Conservation (phyloP, 2,329 filamentous ascomycete species). For the Aspergillus eucalypticola region DNA sequence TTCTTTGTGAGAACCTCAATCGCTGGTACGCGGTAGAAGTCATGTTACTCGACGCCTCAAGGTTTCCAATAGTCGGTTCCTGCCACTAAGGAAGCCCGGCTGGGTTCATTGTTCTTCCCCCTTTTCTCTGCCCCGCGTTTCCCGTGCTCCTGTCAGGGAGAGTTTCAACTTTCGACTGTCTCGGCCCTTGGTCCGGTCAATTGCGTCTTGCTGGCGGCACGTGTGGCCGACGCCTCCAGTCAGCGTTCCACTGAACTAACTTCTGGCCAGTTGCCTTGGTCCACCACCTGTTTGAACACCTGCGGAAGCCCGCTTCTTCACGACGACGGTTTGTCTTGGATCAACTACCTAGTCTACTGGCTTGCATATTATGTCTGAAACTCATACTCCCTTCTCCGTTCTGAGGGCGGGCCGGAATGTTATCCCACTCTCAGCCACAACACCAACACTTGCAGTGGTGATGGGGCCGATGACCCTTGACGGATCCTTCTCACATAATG, state of each 20-base stretch:
- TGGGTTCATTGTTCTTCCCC: constrained; percentile 3
- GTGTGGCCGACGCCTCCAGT: constrained; percentile 12
- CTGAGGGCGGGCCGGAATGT: not conserved
- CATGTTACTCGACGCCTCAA: not conserved
- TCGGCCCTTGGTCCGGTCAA: constrained; percentile 10
- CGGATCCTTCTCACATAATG: no score
- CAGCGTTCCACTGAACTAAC: not conserved
- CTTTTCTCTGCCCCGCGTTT: constrained; percentile 15
- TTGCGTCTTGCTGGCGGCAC: constrained; percentile 9
- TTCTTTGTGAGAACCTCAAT: not conserved
- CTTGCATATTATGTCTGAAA: not conserved
- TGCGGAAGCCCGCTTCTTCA: not conserved
- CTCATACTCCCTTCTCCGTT: not conserved
- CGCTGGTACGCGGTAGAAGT: not conserved
- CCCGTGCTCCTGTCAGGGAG: not conserved
- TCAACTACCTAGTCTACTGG: not conserved
- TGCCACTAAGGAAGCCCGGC: not conserved
- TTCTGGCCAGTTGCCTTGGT: not conserved
- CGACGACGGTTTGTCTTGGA: not conserved
- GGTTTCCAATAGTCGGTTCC: not conserved
- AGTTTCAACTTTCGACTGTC: constrained; percentile 4
- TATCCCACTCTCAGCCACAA: not conserved
- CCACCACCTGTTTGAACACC: not conserved
- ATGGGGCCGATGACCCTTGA: no score
- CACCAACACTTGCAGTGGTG: not conserved